phyloP scores from a whole-genome alignment of 176 grass and related monocot species.

The Hsuehochloa calcarea region DNA sequence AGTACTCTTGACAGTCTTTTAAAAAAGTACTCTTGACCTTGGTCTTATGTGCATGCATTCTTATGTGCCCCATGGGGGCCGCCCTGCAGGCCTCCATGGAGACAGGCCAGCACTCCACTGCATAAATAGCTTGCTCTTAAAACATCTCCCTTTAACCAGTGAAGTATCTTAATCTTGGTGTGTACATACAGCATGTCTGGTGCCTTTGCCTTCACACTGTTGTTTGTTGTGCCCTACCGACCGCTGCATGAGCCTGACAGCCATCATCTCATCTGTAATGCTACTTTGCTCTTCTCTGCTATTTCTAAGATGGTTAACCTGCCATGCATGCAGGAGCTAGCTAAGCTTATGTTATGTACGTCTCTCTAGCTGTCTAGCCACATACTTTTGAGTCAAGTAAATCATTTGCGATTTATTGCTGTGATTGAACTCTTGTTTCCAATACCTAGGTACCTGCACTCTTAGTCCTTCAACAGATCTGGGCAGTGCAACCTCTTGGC shows the following conservation, averaged over 20 bases:
- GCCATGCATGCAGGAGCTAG: too few relatives aligned
- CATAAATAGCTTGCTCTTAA: background rate
- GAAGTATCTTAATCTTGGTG: background rate
- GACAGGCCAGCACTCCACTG: background rate
- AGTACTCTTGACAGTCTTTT: background rate
- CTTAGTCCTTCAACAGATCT: background rate
- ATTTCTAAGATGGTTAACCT: background rate
- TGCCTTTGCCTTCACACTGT: background rate
- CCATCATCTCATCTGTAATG: background rate
- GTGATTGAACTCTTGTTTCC: background rate
- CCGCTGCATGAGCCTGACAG: background rate
- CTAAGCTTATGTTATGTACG: too few relatives aligned
- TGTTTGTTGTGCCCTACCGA: background rate
- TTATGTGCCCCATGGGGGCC: background rate
- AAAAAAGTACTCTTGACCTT: too few relatives aligned
- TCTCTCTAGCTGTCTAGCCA: too few relatives aligned
- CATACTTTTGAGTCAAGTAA: background rate
- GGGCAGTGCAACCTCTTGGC: background rate
- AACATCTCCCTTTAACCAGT: background rate
- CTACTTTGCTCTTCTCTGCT: background rate
- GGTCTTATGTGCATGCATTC: background rate
- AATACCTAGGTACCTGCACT: background rate
- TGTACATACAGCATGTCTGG: background rate
- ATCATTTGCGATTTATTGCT: background rate
- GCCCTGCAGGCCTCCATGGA: conserved; percentile 5